Evolutionary conservation across 2,329 filamentous ascomycete species (phyloP).

Genomic region (Geosmithia morbida): DNA sequence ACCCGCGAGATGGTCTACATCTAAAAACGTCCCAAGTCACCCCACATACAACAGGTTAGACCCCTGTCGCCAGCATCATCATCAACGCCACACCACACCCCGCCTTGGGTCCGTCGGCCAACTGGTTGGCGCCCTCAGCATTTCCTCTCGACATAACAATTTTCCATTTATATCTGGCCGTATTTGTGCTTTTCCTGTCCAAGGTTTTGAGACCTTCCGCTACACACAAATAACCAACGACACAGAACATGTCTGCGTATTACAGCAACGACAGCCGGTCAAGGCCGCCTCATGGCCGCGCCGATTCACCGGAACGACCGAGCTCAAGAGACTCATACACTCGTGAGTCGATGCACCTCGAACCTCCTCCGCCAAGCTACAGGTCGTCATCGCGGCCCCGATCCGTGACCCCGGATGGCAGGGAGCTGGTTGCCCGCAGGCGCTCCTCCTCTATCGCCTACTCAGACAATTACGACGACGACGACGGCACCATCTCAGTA

Average conservation of each 20-base stretch:
- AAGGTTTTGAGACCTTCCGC: not conserved
- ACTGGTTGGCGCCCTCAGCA: not conserved
- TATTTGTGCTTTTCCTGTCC: not conserved
- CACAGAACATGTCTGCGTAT: constrained; percentile 9
- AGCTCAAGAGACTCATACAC: constrained; percentile 11
- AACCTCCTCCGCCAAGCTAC: constrained; percentile 6
- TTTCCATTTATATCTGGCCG: not conserved
- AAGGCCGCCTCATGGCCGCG: constrained; percentile 1
- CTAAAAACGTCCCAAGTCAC: not conserved
- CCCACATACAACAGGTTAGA: not conserved
- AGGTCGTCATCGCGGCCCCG: constrained; percentile 13
- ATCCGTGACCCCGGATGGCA: constrained; percentile 15
- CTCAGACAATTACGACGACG: constrained; percentile 3
- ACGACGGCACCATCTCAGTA: constrained; percentile 5
- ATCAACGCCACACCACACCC: not conserved
- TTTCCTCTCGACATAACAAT: not conserved
- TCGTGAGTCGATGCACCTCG: constrained; percentile 14
- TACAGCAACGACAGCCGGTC: constrained; percentile 12
- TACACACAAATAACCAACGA: not conserved
- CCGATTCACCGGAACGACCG: constrained; percentile 4
- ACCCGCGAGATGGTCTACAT: no score
- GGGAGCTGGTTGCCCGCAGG: constrained; percentile 10
- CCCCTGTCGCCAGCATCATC: not conserved
- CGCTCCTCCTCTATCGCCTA: constrained; percentile 5
- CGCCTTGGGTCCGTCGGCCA: not conserved